A percentile compares a stretch with the other conserved stretches of the same genome.
phyloP scores from a whole-genome alignment of 2,329 filamentous ascomycete species.

The Beauveria varroae region DNA sequence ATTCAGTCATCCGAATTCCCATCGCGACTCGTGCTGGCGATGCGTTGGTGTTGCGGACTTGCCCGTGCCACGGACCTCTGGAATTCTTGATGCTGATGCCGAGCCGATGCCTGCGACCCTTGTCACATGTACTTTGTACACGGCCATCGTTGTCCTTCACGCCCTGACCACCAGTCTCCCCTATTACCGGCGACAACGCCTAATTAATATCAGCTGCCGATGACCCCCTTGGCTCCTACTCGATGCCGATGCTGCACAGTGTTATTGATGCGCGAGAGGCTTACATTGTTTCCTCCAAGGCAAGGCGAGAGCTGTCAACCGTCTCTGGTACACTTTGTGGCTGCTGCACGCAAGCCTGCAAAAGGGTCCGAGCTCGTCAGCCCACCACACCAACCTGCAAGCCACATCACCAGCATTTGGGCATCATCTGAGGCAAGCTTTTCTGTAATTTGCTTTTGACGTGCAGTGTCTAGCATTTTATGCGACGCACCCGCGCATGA shows the following conservation, averaged over 20 bases:
- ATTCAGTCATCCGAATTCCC: neutral
- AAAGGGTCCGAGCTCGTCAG: neutral
- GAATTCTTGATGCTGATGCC: neutral
- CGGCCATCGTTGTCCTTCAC: neutral
- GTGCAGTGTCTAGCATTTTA: neutral
- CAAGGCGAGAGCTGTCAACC: too few species aligned
- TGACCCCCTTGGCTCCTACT: neutral
- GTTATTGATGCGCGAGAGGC: neutral
- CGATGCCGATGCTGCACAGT: too few species aligned
- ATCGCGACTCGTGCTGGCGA: too few species aligned
- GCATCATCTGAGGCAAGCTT: neutral
- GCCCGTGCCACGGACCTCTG: too few species aligned
- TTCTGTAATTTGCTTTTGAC: slow-evolving; percentile 8
- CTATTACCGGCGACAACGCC: neutral
- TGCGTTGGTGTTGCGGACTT: too few species aligned
- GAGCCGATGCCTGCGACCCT: neutral
- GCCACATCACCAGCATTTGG: slow-evolving; percentile 1
- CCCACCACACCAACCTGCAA: neutral
- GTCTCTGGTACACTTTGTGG: too few species aligned
- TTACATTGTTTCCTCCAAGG: neutral
- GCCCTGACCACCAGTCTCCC: neutral
- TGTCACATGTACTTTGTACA: neutral
- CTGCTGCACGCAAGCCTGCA: too few species aligned
- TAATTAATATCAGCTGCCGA: neutral
- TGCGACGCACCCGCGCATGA: neutral